These are phyloP conservation scores for Priceomyces fermenticarens DNA, from an alignment of 805 yeast species.

Conservation along the genomic window DNA sequence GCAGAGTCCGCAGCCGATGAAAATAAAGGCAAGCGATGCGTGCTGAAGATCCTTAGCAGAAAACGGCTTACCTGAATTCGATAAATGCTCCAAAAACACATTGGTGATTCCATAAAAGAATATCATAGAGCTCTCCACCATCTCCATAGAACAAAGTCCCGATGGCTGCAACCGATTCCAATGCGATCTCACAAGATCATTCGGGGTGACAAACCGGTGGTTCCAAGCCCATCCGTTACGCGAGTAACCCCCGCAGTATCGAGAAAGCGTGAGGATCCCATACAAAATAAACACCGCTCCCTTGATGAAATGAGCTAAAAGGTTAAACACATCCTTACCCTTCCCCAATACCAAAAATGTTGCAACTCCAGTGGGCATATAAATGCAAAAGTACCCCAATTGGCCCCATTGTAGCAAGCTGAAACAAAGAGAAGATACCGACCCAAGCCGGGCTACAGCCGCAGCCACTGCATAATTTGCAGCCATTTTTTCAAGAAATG, in stretches of 20 bases:
- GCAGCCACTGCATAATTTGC: background rate
- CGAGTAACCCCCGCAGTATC: slow-evolving; percentile 81
- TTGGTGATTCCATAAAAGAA: slow-evolving; percentile 88
- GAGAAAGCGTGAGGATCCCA: slow-evolving; percentile 77
- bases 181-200: slow-evolving; percentile 20
- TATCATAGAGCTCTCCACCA: slow-evolving; percentile 73
- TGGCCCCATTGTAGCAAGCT: slow-evolving; percentile 60
- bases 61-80: slow-evolving; percentile 73
- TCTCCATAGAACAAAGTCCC: slow-evolving; percentile 74
- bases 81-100: slow-evolving; percentile 82
- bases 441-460: slow-evolving; percentile 20
- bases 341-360: slow-evolving; percentile 69
- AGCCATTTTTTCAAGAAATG: too few species aligned
- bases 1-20: slow-evolving; percentile 87
- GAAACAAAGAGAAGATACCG: slow-evolving; percentile 30
- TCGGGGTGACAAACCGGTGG: slow-evolving; percentile 25
- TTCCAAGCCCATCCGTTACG: slow-evolving; percentile 94
- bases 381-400: slow-evolving; percentile 55
- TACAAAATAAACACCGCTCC: slow-evolving; percentile 83
- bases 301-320: slow-evolving; percentile 92
- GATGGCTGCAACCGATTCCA: slow-evolving; percentile 38
- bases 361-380: slow-evolving; percentile 60
- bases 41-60: slow-evolving; percentile 52
- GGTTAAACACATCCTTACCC: slow-evolving; percentile 65
- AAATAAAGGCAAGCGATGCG: slow-evolving; percentile 40